These are phyloP conservation scores for Taiozyma sp. DNA, from an alignment of 1,139 yeast species.

Conservation along the genomic window DNA sequence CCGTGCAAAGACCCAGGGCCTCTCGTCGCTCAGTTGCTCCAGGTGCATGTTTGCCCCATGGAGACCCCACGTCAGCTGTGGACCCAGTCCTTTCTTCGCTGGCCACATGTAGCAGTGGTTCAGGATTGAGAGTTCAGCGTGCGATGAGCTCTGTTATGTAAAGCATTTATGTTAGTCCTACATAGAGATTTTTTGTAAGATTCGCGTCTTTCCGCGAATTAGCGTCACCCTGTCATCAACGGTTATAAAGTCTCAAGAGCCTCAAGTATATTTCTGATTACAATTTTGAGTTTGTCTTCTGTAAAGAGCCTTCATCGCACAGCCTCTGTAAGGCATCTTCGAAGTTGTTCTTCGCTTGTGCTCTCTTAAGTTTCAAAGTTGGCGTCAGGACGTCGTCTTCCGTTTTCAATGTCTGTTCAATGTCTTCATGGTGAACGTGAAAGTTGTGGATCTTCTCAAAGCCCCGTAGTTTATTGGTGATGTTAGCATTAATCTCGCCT, in stretches of 20 bases:
- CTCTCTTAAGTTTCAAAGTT: slow-evolving; percentile 47
- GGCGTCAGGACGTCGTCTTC: slow-evolving; percentile 47
- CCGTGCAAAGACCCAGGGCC: slow-evolving; percentile 28
- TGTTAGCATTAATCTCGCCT: slow-evolving; percentile 26
- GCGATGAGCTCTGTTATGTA: background rate
- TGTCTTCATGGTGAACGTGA: slow-evolving; percentile 26
- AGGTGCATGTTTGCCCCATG: slow-evolving; percentile 27
- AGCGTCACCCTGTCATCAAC: background rate
- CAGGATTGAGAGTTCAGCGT: background rate
- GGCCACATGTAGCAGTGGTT: slow-evolving; percentile 34
- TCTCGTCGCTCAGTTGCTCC: slow-evolving; percentile 12
- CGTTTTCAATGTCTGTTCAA: slow-evolving; percentile 43
- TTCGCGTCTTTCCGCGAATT: background rate
- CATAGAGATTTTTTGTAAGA: too few species aligned
- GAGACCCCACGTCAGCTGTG: slow-evolving; percentile 36
- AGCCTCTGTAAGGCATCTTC: slow-evolving; percentile 35
- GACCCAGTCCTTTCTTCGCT: slow-evolving; percentile 36
- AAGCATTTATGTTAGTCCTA: too few species aligned
- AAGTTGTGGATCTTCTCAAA: slow-evolving; percentile 46
- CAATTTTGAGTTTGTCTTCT: background rate
- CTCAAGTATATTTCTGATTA: background rate
- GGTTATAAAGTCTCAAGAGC: background rate
- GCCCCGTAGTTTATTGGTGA: slow-evolving; percentile 23
- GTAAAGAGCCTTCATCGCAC: slow-evolving; percentile 42
- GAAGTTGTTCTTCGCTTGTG: slow-evolving; percentile 41